Evolutionary conservation across 495 filamentous ascomycete species (phyloP), one percentile per base, ranked within the genome.

Genomic region (Penicillium maclennaniae): DNA sequence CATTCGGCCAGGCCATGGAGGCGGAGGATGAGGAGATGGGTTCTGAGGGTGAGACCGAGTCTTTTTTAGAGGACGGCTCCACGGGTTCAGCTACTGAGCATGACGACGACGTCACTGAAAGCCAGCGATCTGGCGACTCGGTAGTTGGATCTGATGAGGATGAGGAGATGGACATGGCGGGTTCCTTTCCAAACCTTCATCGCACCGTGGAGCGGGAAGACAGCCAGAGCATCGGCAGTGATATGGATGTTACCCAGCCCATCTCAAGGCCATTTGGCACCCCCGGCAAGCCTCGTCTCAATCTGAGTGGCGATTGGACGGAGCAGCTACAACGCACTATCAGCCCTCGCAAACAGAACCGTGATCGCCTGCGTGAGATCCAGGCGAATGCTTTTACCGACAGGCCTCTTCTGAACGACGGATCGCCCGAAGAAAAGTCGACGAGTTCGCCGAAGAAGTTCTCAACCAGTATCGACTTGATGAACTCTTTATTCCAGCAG

Each of bases 61-160:
- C 87, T 92, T 91, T 92, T 90, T 91, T 88, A 84, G 89, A 83
- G 80, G 85, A 87, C 72, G 82, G 86, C 82, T 87, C 86, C 82
- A 86, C 84, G 81, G 88, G 84, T 83, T 87, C 87, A 69, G 77
- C 82, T 73, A 81, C 79, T 78, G 82, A 86, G 59, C 67, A 68
- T 68, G 82, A 83, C 69, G 79, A 81, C 56, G 81, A 83, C 47
- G 79, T 81, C 71, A 80, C 84, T 54, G 74, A 76, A 51, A 70
- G 72, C 56, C 69, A 77, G 62, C 77, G 75, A 49, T 79, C 81
- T 68, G 80, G 83, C 71, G 79, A 77, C 60, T 80, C 84, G 67
- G 83, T 83, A 70, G 79, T 85, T 67, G 86, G 83, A 85, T 87
- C 83, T 72, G 81, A 83, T 72, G 71, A 79, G 63, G 82, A 79